Percentiles rank a stretch among this genome's conserved stretches.
Evolutionary conservation across 106 monocot species (phyloP).

Genomic region (Alisma plantagoaquatica): DNA sequence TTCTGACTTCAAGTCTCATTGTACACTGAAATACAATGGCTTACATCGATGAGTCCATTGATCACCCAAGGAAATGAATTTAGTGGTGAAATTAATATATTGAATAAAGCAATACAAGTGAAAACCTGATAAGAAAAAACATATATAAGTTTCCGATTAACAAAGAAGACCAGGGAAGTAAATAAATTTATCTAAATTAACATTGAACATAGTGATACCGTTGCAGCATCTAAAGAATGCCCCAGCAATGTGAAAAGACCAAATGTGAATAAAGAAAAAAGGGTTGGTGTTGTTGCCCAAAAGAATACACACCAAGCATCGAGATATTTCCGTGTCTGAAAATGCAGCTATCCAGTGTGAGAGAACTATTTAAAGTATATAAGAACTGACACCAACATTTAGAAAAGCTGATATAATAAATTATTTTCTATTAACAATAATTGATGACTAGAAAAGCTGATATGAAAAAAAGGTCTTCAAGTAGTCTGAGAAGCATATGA

Average conservation of each 20-base stretch:
- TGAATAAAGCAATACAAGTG: slow-evolving; percentile 94
- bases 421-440: too few relatives aligned
- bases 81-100: slow-evolving; percentile 86
- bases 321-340: slow-evolving; percentile 88
- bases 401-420: not conserved
- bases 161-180: not conserved
- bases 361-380: not conserved
- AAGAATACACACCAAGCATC: slow-evolving; percentile 99
- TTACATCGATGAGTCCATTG: slow-evolving; percentile 98
- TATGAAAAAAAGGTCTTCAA: slow-evolving; percentile 1
- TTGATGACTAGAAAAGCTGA: too few relatives aligned
- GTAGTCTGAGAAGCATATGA: not conserved
- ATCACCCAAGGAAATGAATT: slow-evolving; percentile 99
- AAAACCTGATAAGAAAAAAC: slow-evolving; percentile 54
- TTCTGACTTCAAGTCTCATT: not conserved
- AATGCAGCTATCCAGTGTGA: not conserved
- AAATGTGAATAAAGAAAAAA: slow-evolving; percentile 95
- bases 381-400: not conserved
- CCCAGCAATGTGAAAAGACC: slow-evolving; percentile 77
- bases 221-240: slow-evolving; percentile 79
- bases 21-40: slow-evolving; percentile 1
- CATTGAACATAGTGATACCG: slow-evolving; percentile 31
- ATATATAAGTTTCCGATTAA: not conserved
- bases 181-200: not conserved
- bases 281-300: slow-evolving; percentile 96